Base-by-base conservation (phyloP, 2,329 filamentous ascomycete species). In the Trichoderma guizhouense region DNA sequence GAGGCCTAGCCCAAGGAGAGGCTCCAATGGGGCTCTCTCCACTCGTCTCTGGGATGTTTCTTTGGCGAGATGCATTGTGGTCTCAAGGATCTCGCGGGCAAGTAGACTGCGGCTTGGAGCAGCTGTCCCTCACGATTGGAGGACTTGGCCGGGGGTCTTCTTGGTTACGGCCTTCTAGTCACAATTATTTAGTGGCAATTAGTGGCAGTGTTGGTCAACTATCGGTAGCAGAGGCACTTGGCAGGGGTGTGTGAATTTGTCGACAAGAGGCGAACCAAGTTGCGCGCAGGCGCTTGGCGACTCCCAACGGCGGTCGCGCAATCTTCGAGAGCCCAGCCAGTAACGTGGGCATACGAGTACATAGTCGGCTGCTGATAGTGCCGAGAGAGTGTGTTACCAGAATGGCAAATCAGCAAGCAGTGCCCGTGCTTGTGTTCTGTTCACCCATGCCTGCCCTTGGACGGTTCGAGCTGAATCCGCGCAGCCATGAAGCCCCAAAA, bases 101-200 rank as follows among this genome's bases (percentile, higher is more conserved):
- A 65, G 69, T 32, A 47, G 43, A 36, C 39, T 36, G 67, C 39
- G 57, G 66, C 55, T 61, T 61, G 18, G 55, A 69, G 66, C 55
- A 24, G 32, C 55, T 69, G 67, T 32, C 51, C 21, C 11, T 62
- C 30, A 43, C 39, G 30, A 60, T 71, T 71, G 53, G 69, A 30
- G 60, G 57, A 51, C 24, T 24, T 30, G 51, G 51, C 64, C 60
- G 43, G 61, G 69, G 30, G 39, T 69, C 57, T 28, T 65, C 63
- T 34, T 62, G 34, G 64, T 64, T 60, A 34, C 36, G 57, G 21
- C 26, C n/a, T 58, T 64, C 58, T 57, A 61, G 70, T 61, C 32
- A 32, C 53, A 62, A n/a, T 57, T 51, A 32, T 57, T 68, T 72
- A 68, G 70, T 72, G 70, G 64, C 64, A 57, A 68, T 69, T 72